These are phyloP conservation scores for Penicillium salamii DNA, from an alignment of 495 filamentous ascomycete genomes.

Conservation along the genomic window DNA sequence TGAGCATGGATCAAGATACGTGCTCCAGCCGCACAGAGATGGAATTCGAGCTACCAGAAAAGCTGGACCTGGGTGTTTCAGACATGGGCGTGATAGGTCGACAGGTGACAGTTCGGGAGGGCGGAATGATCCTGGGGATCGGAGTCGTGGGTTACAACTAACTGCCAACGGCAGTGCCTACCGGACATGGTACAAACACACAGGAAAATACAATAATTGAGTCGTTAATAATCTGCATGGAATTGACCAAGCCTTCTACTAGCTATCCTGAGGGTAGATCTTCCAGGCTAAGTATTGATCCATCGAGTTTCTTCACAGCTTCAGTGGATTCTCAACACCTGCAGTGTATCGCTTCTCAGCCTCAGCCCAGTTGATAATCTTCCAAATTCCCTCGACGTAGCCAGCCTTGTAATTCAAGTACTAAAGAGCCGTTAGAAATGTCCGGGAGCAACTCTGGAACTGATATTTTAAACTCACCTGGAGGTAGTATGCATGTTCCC, in stretches of 20 bases:
- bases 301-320: conserved; percentile 18
- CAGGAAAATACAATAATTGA: too few relatives aligned
- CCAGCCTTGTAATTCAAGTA: conserved; percentile 97
- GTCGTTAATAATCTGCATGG: too few relatives aligned
- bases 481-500: conserved; percentile 82
- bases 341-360: conserved; percentile 72
- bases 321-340: conserved; percentile 28
- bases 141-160: conserved; percentile 43
- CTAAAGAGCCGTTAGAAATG: conserved; percentile 44
- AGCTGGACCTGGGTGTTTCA: conserved; percentile 54
- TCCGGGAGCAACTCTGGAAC: background rate
- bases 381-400: conserved; percentile 92
- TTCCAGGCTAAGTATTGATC: too few relatives aligned
- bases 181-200: too few relatives aligned
- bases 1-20: conserved; percentile 13
- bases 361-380: conserved; percentile 92
- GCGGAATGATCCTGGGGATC: conserved; percentile 24
- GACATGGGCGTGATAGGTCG: conserved; percentile 41
- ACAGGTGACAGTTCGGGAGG: conserved; percentile 30
- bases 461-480: conserved; percentile 34
- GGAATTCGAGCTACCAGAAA: conserved; percentile 54
- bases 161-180: too few relatives aligned
- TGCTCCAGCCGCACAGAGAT: conserved; percentile 17
- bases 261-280: too few relatives aligned
- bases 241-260: too few relatives aligned